Conservation (phyloP, 1,139 yeast species). For the Entelexis paramagnoliae region DNA sequence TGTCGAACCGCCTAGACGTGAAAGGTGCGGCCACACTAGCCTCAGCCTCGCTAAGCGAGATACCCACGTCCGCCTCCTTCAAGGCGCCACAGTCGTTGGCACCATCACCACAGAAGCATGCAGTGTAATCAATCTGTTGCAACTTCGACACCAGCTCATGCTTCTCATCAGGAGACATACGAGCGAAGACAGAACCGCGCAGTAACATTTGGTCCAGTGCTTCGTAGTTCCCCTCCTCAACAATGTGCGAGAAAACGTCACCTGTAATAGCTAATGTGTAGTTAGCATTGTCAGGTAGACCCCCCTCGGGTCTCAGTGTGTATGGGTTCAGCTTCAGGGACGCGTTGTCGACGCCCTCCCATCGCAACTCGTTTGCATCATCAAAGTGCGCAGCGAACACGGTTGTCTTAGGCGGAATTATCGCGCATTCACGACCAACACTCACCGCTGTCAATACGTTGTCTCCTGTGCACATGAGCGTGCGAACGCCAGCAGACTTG, state of each 20-base stretch:
- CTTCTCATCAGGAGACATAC: constrained; percentile 99
- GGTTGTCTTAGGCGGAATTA: constrained; percentile 39
- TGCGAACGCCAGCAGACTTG: constrained; percentile 58
- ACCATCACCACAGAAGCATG: constrained; percentile 95
- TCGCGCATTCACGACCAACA: constrained; percentile 76
- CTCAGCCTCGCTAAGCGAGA: constrained; percentile 92
- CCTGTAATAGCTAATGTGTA: constrained; percentile 83
- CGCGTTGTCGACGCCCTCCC: constrained; percentile 36
- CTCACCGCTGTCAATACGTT: constrained; percentile 88
- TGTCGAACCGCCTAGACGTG: constrained; percentile 80
- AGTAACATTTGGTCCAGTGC: constrained; percentile 50
- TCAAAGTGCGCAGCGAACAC: constrained; percentile 64
- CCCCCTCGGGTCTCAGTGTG: constrained; percentile 37
- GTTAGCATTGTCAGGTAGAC: constrained; percentile 27
- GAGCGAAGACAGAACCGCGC: constrained; percentile 71
- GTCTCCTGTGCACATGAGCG: constrained; percentile 97
- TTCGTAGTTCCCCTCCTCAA: constrained; percentile 35
- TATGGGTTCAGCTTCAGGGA: constrained; percentile 43
- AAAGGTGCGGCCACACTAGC: constrained; percentile 99
- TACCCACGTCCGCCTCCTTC: constrained; percentile 94
- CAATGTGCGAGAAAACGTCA: constrained; percentile 69
- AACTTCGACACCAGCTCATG: constrained; percentile 87
- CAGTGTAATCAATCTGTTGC: constrained; percentile 77
- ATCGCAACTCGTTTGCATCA: constrained; percentile 25
- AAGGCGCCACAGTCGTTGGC: constrained; percentile 91